phyloP scores from a whole-genome alignment of 257 asterid genomes.

The Solanum lignicaule region DNA sequence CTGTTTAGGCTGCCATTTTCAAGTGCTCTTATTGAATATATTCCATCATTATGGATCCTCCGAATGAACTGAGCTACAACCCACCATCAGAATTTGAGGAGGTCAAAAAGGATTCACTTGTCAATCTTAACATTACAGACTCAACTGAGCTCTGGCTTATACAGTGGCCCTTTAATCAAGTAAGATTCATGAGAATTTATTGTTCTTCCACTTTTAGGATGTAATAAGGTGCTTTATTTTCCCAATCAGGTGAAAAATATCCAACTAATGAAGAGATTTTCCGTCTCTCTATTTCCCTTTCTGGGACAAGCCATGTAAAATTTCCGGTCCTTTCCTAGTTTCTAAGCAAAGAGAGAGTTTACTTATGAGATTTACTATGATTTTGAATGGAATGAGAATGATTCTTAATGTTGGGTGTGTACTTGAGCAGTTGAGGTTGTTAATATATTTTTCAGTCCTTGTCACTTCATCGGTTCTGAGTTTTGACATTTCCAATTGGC shows the following conservation, averaged over 20 bases:
- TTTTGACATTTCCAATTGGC: background rate
- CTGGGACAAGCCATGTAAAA: background rate
- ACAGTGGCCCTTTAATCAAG: constrained; percentile 58
- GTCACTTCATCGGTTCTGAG: background rate
- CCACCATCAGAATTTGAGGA: constrained; percentile 44
- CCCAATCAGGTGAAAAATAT: background rate
- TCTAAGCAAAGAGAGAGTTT: background rate
- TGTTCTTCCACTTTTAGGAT: background rate
- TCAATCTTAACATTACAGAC: constrained; percentile 31
- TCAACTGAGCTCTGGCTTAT: constrained; percentile 71
- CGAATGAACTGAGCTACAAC: constrained; percentile 15
- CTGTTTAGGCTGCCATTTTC: background rate
- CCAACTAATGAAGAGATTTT: background rate
- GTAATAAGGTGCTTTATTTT: background rate
- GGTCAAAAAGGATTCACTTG: constrained; percentile 40
- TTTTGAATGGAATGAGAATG: background rate
- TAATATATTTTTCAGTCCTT: background rate
- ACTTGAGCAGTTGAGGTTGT: background rate
- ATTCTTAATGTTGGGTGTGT: background rate
- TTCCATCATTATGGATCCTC: background rate
- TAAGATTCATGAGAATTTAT: background rate
- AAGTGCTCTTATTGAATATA: background rate
- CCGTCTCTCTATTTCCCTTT: background rate
- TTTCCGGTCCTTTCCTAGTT: background rate
- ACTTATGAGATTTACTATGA: background rate